Evolutionary conservation across 2,329 filamentous ascomycete species (phyloP).

Genomic region (Pyrenochaeta sp.): DNA sequence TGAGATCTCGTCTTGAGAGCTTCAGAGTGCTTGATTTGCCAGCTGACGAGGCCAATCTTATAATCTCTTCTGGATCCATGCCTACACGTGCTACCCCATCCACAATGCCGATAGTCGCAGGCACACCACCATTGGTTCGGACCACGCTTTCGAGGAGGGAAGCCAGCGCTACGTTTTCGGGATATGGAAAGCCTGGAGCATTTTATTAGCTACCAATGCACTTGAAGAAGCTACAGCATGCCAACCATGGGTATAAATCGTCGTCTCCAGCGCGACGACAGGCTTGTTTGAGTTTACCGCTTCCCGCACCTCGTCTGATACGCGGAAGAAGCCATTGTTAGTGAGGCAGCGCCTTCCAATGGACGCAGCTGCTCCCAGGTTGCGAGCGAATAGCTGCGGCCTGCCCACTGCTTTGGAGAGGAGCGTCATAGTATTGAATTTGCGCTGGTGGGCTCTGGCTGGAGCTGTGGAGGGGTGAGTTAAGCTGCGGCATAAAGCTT

Average conservation of each 20-base stretch:
- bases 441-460: constrained; percentile 1
- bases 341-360: constrained; percentile 38
- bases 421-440: constrained; percentile 34
- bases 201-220: constrained; percentile 11
- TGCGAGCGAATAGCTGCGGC: constrained; percentile 17
- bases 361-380: background rate
- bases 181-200: constrained; percentile 70
- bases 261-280: constrained; percentile 91
- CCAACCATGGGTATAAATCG: constrained; percentile 93
- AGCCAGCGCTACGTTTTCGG: constrained; percentile 78
- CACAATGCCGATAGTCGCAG: constrained; percentile 89
- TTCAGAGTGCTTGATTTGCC: constrained; percentile 76
- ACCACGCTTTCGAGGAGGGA: constrained; percentile 82
- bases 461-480: constrained; percentile 19
- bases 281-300: constrained; percentile 78
- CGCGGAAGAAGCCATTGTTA: constrained; percentile 65
- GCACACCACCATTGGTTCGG: constrained; percentile 77
- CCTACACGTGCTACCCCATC: constrained; percentile 86
- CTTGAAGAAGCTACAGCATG: background rate
- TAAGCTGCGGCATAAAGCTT: constrained; percentile 23
- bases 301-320: constrained; percentile 84
- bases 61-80: constrained; percentile 74
- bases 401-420: constrained; percentile 25
- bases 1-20: constrained; percentile 85
- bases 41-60: constrained; percentile 71